Conservation (phyloP, 495 filamentous ascomycete genomes). For the Neohortaea acidophila region DNA sequence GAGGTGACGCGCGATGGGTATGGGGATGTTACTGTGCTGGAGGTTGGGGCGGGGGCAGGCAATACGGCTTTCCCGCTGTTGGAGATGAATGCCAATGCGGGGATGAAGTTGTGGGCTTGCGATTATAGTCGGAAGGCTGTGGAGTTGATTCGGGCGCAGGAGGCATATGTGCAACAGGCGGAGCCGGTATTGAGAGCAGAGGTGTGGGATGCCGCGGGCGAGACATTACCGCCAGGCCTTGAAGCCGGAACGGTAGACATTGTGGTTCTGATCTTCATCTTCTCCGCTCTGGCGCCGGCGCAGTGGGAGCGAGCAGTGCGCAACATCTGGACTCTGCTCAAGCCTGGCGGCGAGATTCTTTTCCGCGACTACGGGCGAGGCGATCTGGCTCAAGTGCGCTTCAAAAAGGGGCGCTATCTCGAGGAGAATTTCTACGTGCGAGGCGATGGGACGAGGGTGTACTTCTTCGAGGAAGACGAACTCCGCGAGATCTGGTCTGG, state of each 20-base stretch:
- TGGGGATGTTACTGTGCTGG: conserved; percentile 52
- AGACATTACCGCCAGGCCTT: conserved; percentile 54
- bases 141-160: conserved; percentile 64
- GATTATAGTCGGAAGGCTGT: conserved; percentile 89
- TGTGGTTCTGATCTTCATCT: conserved; percentile 89
- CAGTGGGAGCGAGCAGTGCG: conserved; percentile 73
- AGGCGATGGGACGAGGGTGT: conserved; percentile 90
- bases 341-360: conserved; percentile 74
- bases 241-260: conserved; percentile 65
- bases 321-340: conserved; percentile 69
- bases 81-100: conserved; percentile 59
- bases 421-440: conserved; percentile 94
- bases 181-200: conserved; percentile 58
- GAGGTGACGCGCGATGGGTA: conserved; percentile 48
- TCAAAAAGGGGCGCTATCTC: conserved; percentile 83
- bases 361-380: conserved; percentile 94
- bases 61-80: conserved; percentile 92
- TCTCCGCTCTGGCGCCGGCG: conserved; percentile 70
- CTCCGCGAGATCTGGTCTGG: conserved; percentile 64
- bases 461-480: conserved; percentile 86
- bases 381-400: conserved; percentile 88
- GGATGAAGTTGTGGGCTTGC: conserved; percentile 71
- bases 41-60: conserved; percentile 88
- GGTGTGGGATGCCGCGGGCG: conserved; percentile 70
- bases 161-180: conserved; percentile 40